Evolutionary conservation across 495 filamentous ascomycete genomes (phyloP).

Genomic region (Glutinoglossum americanum): DNA sequence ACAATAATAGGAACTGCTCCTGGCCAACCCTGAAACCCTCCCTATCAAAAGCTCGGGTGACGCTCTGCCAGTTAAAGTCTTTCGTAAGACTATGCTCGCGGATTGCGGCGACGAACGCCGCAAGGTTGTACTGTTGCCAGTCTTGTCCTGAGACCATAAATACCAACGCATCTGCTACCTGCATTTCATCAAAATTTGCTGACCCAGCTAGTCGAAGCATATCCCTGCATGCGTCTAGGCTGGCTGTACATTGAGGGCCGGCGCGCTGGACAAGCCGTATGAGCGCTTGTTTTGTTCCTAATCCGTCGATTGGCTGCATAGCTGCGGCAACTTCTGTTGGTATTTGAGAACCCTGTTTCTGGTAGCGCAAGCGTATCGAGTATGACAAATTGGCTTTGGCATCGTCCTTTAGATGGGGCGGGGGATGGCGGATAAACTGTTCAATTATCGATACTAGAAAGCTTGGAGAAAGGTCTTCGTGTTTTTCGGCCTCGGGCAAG

Average conservation of each 20-base stretch:
- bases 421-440: constrained; percentile 59
- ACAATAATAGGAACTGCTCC: constrained; percentile 59
- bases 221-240: constrained; percentile 30
- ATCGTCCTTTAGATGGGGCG: constrained; percentile 57
- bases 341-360: constrained; percentile 32
- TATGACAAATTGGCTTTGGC: constrained; percentile 44
- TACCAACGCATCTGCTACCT: constrained; percentile 61
- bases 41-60: constrained; percentile 68
- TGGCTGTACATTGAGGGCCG: constrained; percentile 39
- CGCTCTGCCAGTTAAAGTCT: constrained; percentile 57
- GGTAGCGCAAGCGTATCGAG: constrained; percentile 46
- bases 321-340: constrained; percentile 54
- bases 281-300: constrained; percentile 43
- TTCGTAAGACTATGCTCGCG: constrained; percentile 31
- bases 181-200: constrained; percentile 53
- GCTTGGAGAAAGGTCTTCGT: constrained; percentile 39
- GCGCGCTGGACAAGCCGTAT: constrained; percentile 54
- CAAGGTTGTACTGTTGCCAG: constrained; percentile 44
- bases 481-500: constrained; percentile 15
- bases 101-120: constrained; percentile 46
- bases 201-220: constrained; percentile 41
- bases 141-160: constrained; percentile 58
- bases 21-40: constrained; percentile 51
- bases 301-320: constrained; percentile 47
- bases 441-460: constrained; percentile 62